A percentile compares a stretch with the other conserved stretches of the same genome.
These are phyloP conservation scores for Friedmanniomyces simplex DNA, from an alignment of 495 filamentous ascomycete genomes.

Conservation along the genomic window DNA sequence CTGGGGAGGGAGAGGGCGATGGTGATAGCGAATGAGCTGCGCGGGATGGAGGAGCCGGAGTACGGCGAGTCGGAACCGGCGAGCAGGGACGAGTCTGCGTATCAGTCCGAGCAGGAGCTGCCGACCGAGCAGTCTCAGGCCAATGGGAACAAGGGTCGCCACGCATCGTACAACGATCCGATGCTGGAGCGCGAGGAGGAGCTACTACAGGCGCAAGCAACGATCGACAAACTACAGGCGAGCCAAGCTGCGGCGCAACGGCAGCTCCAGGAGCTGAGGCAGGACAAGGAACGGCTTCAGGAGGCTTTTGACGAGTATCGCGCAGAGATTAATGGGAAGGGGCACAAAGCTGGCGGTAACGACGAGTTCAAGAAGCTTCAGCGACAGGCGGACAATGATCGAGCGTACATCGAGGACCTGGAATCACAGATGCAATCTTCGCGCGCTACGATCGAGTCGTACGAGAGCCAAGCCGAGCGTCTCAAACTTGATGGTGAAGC, in stretches of 20 bases:
- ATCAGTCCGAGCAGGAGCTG: constrained; percentile 13
- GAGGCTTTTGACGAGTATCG: constrained; percentile 31
- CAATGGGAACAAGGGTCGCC: constrained; percentile 8
- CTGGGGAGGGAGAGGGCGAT: constrained; percentile 25
- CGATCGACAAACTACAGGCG: constrained; percentile 20
- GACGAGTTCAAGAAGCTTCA: constrained; percentile 27
- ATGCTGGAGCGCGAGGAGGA: constrained; percentile 29
- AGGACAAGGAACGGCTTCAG: constrained; percentile 26
- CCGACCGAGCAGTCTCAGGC: background rate
- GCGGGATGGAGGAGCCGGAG: constrained; percentile 29
- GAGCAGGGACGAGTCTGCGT: constrained; percentile 12
- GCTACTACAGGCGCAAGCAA: constrained; percentile 21
- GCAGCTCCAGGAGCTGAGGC: constrained; percentile 24
- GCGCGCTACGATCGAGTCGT: constrained; percentile 40
- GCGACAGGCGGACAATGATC: constrained; percentile 23
- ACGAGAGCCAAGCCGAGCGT: constrained; percentile 53
- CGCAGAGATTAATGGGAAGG: constrained; percentile 24
- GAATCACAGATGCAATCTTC: constrained; percentile 28
- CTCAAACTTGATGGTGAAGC: constrained; percentile 35
- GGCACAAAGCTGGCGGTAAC: constrained; percentile 14
- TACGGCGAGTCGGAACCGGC: constrained; percentile 9
- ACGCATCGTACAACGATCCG: constrained; percentile 25
- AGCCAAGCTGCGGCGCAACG: constrained; percentile 11
- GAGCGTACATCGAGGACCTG: constrained; percentile 32
- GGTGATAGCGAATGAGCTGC: constrained; percentile 28